Evolutionary conservation across 495 filamentous ascomycete species (phyloP).

Genomic region (Aspergillus kassunensis): DNA sequence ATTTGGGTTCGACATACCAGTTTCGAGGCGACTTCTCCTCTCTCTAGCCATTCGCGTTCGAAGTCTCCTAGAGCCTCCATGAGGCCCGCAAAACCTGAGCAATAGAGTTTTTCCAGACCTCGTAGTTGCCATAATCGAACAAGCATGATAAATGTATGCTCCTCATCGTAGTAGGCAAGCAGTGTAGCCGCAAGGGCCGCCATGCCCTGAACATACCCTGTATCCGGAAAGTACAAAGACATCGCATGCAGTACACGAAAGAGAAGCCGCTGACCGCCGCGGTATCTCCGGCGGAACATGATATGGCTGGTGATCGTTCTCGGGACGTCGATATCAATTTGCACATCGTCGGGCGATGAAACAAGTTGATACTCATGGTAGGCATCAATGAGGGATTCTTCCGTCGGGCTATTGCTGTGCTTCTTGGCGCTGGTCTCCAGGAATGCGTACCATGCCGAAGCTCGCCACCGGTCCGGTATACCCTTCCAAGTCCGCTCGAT

Average conservation of each 20-base stretch:
- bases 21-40: slow-evolving; percentile 69
- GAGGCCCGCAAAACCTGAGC: slow-evolving; percentile 76
- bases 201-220: slow-evolving; percentile 98
- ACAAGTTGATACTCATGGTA: slow-evolving; percentile 67
- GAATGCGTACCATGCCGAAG: slow-evolving; percentile 93
- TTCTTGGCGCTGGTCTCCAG: slow-evolving; percentile 75
- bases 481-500: slow-evolving; percentile 96
- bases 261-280: slow-evolving; percentile 82
- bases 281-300: slow-evolving; percentile 93
- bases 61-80: slow-evolving; percentile 89
- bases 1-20: slow-evolving; percentile 55
- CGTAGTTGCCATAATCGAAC: slow-evolving; percentile 86
- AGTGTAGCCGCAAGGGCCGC: slow-evolving; percentile 88
- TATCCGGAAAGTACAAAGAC: slow-evolving; percentile 84
- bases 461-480: slow-evolving; percentile 93
- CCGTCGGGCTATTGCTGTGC: slow-evolving; percentile 53
- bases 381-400: slow-evolving; percentile 65
- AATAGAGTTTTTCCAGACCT: slow-evolving; percentile 80
- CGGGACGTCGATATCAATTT: slow-evolving; percentile 97
- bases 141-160: slow-evolving; percentile 90
- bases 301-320: slow-evolving; percentile 94
- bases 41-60: slow-evolving; percentile 76
- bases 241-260: slow-evolving; percentile 92
- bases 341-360: slow-evolving; percentile 84
- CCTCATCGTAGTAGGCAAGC: slow-evolving; percentile 95